Base-by-base conservation (phyloP, 2,329 filamentous ascomycete species). In the Phoma sp. region DNA sequence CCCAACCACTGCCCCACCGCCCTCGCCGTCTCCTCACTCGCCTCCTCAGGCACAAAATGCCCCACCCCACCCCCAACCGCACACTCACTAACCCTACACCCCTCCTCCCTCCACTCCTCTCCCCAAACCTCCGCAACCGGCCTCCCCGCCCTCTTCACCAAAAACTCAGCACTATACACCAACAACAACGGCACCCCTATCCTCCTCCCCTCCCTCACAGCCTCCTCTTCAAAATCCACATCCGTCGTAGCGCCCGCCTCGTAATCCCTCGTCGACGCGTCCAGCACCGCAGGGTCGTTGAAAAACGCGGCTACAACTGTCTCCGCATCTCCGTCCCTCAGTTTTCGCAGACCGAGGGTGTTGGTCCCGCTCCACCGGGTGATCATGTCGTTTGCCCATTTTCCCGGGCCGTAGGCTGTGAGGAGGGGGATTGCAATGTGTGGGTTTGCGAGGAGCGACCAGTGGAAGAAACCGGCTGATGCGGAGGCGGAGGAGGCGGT, bases 11-110 rank as follows among this genome's bases (percentile, higher is more conserved):
- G 69, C 9, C 51, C 37, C 5, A 83, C 70, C 21, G 74, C 70
- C 42, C 68, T 66, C 17, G 80, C 68, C 21, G 83, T 71, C 2
- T 77, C 76, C 6, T 78, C 76, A 0, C 83, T 81, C 21, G 70
- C 72, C 53, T 85, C 78, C 59, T 86, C 83, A 1, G 81, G 78
- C n/a, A 84, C 76, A 63, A 83, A 86, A 67, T 86, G 84, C 0
- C 83, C 83, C 23, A 79, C 77, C 4, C 82, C 77, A 32, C 82
- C 70, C 5, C 64, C 71, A 34, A 67, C 75, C 18, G 81, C 75
- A 57, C 80, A 82, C 62, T 83, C 80, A 0, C 80, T 78, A 18
- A 79, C 77, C 17, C 80, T 73, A 11, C 84, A 73, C 4, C 62
- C 69, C 33, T 76, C 68, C 17, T 58, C 59, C 12, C 85, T 81